Evolutionary conservation across 192 early-diverging fungal genomes (phyloP), one percentile per base, ranked within the genome.

Genomic region (Polychytrium aggregatum): DNA sequence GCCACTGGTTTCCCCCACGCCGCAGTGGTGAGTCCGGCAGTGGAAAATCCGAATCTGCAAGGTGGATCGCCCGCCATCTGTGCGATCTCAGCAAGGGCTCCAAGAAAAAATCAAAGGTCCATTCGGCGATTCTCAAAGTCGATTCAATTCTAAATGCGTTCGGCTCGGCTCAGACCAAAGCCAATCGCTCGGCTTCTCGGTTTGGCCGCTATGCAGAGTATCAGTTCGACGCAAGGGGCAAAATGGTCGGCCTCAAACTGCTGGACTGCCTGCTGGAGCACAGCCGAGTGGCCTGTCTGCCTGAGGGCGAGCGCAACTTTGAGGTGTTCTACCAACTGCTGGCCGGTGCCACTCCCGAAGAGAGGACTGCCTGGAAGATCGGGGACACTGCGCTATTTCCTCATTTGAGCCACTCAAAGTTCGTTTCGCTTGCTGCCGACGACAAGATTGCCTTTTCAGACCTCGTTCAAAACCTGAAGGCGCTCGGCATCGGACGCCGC

Each of bases 271-370:
- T 90, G 50, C 67, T 94, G 36, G 91, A 94, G 46, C 81, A 84
- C 62, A 65, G 63, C 26, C 78, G 88, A 5, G 75, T 94, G 24
- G 71, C 80, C 4, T 64, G 59, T 18, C 65, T 58, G 14, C 59
- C 59, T 2, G 44, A 59, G 9, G 72, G 78, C 43, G 87, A 91
- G 56, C 78, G 82, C 44, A 90, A 85, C 67, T 97, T 89, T 64
- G 90, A 92, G 60, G 78, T 92, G 20, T 86, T 97, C 60, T 88
- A 94, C 67, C 82, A 89, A 53, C 59, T 97, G 36, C 68, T 92
- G 11, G 74, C 80, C n/a, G 88, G 86, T n/a, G 72, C 72, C 0
- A 71, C 81, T 22, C 49, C 66, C 18, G 82, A 88, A 52, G 91
- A 97, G 64, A 83, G 79, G 44, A 35, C 75, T 5, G 62, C 75